Base-by-base conservation (phyloP, 164 flowering plant species). In the Liriodendron chinense region DNA sequence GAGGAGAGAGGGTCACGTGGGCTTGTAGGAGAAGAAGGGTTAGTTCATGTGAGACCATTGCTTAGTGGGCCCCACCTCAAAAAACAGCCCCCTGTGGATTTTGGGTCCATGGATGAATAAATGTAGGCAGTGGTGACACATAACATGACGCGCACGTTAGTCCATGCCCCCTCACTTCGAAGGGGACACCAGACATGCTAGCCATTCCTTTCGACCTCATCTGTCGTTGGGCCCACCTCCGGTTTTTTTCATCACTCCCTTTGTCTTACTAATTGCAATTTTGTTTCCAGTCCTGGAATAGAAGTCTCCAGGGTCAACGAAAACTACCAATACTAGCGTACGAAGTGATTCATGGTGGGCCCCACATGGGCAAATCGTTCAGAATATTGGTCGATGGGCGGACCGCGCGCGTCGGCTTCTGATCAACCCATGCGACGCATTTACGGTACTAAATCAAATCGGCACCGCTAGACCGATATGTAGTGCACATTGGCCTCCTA, bases 1-100 rank as follows among this genome's bases (percentile, higher is more conserved):
- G 59, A 53, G 13, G 59, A 16, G 18, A 53, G 59, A 53, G 12
- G 20, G 34, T 14, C 69, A 66, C 69, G 43, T 66, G 69, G 69
- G 69, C 25, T 26, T 66, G 69, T 26, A 66, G 69, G 69, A 66
- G 69, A 26, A 66, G 69, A 26, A 66, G 69, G 69, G 69, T 66
- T 66, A 66, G 69, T 12, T 66, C 69, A 66, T 66, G 69, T 66
- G 69, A 66, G 69, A 12, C 34, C 34, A 26, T 66, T 66, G 13
- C 9, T 66, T 24, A 18, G 69, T 24, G 9, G 48, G 24, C 20
- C 69, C 69, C 34, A 24, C 69, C 18, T 7, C 13, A 18, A 9
- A 24, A 26, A 66, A 66, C 43, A 26, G 34, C 34, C 69, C 43
- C 69, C 21, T 66, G 21, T 24, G 69, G 20, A 24, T 14, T 26